Base-by-base conservation (phyloP, 306 rosid species). In the Fragaria nilgerrensis region DNA sequence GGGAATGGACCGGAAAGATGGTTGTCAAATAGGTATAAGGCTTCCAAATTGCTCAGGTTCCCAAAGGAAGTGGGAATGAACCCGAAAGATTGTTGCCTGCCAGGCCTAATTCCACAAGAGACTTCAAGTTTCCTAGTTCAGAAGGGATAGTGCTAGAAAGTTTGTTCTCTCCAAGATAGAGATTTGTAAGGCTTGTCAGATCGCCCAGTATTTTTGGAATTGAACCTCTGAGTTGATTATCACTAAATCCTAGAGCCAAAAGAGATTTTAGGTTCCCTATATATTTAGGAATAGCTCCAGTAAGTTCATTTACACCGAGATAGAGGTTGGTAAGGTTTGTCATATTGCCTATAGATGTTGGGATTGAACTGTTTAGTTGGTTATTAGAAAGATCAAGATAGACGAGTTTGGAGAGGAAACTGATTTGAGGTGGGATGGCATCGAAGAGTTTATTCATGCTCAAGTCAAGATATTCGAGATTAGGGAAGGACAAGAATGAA, bases 321-420 rank as follows among this genome's bases (percentile, higher is more conserved):
- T 13, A 32, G 41, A 63, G 68, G 6, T 2, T 2, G 1, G 43
- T 14, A 63, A 63, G 43, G 12, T 27, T 62, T 62, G 10, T 29
- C 41, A 61, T 1, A 27, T 10, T 11, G 0, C 37, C 66, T n/a
- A 25, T 0, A n/a, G 17, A 11, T 61, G 66, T 4, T 2, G 66
- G 66, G 37, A 61, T 27, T 25, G 37, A 12, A 12, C 66, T 37
- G 5, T 2, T 45, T 0, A 45, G n/a, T 44, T 68, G 37, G 56
- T 82, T 82, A 10, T 0, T 2, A n/a, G 82, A 65, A 5, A 82
- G 52, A 56, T 82, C 82, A 65, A 82, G 82, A 73, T 72, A 13
- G 11, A 22, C 23, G 19, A 77, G 75, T 59, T 67, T 73, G 12
- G 75, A 66, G 11, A 77, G 76, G 58, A 12, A 5, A 27, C 70